Percentiles rank a stretch among this genome's conserved stretches.
phyloP scores from a whole-genome alignment of 345 rosid species.

The Erysimum cheiranthoides region DNA sequence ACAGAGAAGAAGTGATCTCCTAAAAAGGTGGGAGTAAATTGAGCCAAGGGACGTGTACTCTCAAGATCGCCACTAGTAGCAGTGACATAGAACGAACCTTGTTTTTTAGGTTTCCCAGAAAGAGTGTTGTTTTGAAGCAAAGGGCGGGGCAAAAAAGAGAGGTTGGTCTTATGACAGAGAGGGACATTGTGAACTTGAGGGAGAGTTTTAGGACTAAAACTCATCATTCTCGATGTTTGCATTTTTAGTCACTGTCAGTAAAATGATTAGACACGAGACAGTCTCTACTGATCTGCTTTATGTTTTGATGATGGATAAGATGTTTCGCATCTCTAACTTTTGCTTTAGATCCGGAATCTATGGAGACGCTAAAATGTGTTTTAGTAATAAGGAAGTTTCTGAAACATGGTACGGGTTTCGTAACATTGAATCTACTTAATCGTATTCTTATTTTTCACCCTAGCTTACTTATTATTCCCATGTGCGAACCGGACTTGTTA shows the following conservation, averaged over 20 bases:
- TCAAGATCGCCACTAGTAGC: conserved; percentile 19
- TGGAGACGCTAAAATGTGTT: too few relatives aligned
- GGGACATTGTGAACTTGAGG: not conserved
- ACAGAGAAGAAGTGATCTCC: conserved; percentile 29
- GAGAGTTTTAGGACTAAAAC: not conserved
- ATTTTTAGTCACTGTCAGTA: not conserved
- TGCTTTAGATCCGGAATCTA: not conserved
- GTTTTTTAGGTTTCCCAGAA: conserved; percentile 4
- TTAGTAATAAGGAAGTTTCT: too few relatives aligned
- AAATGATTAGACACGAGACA: not conserved
- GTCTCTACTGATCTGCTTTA: not conserved
- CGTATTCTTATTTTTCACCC: too few relatives aligned
- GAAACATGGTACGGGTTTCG: too few relatives aligned
- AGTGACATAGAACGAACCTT: not conserved
- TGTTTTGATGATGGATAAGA: not conserved
- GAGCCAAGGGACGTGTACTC: conserved; percentile 11
- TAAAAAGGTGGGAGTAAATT: conserved; percentile 28
- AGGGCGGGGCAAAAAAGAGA: not conserved
- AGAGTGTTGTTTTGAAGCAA: conserved; percentile 1
- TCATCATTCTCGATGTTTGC: conserved; percentile 8
- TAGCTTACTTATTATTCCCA: too few relatives aligned
- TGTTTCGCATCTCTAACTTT: not conserved
- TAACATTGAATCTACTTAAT: too few relatives aligned
- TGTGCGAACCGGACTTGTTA: too few relatives aligned
- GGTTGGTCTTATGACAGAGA: not conserved